Evolutionary conservation across 495 filamentous ascomycete genomes (phyloP).

Genomic region (Penicillium canescens): DNA sequence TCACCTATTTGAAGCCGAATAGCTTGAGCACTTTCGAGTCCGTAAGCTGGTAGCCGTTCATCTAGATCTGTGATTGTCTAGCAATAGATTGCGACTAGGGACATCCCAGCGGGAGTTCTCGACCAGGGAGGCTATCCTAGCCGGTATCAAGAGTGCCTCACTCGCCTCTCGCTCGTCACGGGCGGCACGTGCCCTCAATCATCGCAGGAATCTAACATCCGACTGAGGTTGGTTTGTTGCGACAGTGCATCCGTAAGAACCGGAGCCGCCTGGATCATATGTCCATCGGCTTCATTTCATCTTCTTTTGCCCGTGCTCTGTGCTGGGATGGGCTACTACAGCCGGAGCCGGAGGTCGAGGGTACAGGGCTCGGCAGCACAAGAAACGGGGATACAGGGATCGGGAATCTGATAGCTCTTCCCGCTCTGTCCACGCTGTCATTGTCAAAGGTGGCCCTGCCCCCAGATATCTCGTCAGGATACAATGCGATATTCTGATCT

Average conservation of each 20-base stretch:
- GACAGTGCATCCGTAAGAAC: slow-evolving; percentile 6
- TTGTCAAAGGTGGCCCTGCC: no score
- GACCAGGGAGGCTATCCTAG: slow-evolving; percentile 1
- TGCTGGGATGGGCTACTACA: no score
- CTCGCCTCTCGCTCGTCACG: slow-evolving; percentile 6
- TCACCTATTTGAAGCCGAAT: not conserved
- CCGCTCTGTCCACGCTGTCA: no score
- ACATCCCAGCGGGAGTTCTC: slow-evolving; percentile 5
- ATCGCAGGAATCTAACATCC: slow-evolving; percentile 10
- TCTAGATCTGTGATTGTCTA: not conserved
- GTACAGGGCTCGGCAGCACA: no score
- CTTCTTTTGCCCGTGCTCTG: not conserved
- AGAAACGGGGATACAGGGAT: no score
- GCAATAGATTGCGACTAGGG: slow-evolving; percentile 12
- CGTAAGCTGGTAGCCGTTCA: not conserved
- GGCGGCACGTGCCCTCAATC: slow-evolving; percentile 8
- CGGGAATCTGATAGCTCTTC: no score
- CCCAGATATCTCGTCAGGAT: no score
- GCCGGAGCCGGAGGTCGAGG: not conserved
- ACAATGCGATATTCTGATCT: not conserved
- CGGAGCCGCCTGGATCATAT: not conserved
- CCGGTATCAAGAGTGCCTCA: not conserved
- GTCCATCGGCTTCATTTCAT: not conserved
- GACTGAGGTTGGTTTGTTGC: slow-evolving; percentile 3
- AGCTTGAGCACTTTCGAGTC: slow-evolving; percentile 7